A percentile compares a stretch with the other conserved stretches of the same genome.
Evolutionary conservation across 2,329 filamentous ascomycete species (phyloP).

Genomic region (Neopestalotiopsis sp.): DNA sequence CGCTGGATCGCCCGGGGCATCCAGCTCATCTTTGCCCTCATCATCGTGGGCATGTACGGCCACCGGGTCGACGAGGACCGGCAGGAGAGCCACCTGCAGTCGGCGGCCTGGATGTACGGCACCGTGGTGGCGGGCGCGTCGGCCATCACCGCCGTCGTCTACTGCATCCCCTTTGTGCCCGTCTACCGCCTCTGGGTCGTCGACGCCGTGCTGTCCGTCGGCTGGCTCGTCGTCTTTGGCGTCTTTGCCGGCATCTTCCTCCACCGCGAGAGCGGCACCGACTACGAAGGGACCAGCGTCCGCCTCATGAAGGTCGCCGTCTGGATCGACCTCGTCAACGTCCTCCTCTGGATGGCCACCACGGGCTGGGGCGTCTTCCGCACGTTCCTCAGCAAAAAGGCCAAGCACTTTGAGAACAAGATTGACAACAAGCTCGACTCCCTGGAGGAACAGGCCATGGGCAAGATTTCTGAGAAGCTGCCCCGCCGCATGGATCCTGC

Average conservation of each 20-base stretch:
- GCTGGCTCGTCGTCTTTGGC: slow-evolving; percentile 72
- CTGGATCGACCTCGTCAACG: slow-evolving; percentile 73
- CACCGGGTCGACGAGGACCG: slow-evolving; percentile 58
- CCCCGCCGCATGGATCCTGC: not conserved
- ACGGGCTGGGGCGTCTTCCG: slow-evolving; percentile 46
- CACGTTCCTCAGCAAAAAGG: slow-evolving; percentile 32
- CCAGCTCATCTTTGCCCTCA: slow-evolving; percentile 73
- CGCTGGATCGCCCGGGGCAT: slow-evolving; percentile 64
- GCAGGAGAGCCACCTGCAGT: slow-evolving; percentile 43
- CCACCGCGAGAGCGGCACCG: slow-evolving; percentile 55
- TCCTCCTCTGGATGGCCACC: slow-evolving; percentile 67
- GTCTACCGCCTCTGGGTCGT: slow-evolving; percentile 49
- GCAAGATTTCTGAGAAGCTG: slow-evolving; percentile 19
- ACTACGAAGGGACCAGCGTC: slow-evolving; percentile 50
- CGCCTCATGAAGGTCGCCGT: slow-evolving; percentile 71
- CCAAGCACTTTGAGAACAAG: slow-evolving; percentile 40
- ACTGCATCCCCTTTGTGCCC: slow-evolving; percentile 40
- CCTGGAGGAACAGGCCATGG: slow-evolving; percentile 34
- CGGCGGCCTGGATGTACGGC: slow-evolving; percentile 68
- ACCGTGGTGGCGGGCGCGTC: slow-evolving; percentile 61
- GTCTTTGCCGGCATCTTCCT: slow-evolving; percentile 77
- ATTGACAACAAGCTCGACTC: slow-evolving; percentile 40
- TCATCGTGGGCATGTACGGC: slow-evolving; percentile 73
- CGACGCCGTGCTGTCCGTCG: slow-evolving; percentile 48
- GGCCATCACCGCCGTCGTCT: slow-evolving; percentile 53